phyloP scores from a whole-genome alignment of 2,329 filamentous ascomycete species.

The Diaporthe eres region DNA sequence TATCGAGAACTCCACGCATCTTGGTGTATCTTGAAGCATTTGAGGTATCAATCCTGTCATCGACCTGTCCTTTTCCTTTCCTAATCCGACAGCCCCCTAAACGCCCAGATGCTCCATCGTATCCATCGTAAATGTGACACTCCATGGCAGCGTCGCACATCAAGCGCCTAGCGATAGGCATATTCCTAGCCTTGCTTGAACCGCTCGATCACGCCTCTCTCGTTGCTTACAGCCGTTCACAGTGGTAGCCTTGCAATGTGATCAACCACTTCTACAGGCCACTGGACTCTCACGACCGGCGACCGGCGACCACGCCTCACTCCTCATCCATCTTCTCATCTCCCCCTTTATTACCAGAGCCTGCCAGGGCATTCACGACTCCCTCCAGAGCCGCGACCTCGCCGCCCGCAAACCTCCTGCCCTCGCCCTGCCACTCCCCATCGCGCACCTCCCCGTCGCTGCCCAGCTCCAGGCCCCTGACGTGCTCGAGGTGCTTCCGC shows the following conservation, averaged over 20 bases:
- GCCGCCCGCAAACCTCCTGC: slow-evolving; percentile 61
- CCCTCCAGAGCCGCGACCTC: slow-evolving; percentile 72
- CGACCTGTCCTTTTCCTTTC: slow-evolving; percentile 11
- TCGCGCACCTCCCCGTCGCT: slow-evolving; percentile 73
- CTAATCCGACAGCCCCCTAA: background rate
- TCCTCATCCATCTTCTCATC: slow-evolving; percentile 22
- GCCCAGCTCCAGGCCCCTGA: slow-evolving; percentile 76
- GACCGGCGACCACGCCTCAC: too few species aligned
- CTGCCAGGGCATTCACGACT: slow-evolving; percentile 61
- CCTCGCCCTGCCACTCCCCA: slow-evolving; percentile 74
- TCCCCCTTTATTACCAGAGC: slow-evolving; percentile 44
- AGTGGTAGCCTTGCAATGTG: background rate
- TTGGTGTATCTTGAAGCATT: background rate
- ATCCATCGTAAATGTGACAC: background rate
- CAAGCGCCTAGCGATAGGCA: background rate
- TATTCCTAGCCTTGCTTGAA: background rate
- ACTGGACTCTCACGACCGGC: background rate
- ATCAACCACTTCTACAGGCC: background rate
- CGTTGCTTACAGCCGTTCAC: background rate
- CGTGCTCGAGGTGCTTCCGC: slow-evolving; percentile 79
- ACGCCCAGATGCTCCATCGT: background rate
- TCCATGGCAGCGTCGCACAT: background rate
- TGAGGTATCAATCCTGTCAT: background rate
- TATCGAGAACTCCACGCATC: background rate
- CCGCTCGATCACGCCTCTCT: background rate